Evolutionary conservation across 495 filamentous ascomycete genomes (phyloP), one percentile per base, ranked within the genome.

Genomic region (Acidomyces sp.): DNA sequence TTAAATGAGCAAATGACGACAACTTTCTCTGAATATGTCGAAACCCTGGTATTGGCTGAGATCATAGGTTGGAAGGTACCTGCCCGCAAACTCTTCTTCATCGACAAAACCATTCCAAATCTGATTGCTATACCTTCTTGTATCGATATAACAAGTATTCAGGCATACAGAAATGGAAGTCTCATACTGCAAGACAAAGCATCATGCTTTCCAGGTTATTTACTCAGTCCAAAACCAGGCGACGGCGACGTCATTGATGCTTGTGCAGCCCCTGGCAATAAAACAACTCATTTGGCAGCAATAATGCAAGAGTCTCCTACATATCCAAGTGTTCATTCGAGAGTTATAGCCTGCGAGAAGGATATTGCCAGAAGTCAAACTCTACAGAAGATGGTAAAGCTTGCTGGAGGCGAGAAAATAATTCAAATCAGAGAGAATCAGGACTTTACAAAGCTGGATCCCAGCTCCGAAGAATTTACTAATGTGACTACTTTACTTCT

Each of bases 161-260:
- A 69, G 6, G 81, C 84, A 1, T 95, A 95, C 55, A 69, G 63
- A 18, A 61, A 68, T 3, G 90, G 90, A 1, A 61, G 73, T 32
- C 70, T 97, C 39, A 93, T 95, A 28, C 55, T 97, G 26, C 90
- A 97, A 60, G 92, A 97, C 55, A 95, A 93, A 55, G 92, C 90
- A 1, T 93, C 85, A 0, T 97, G 90, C 51, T 94, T 97, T 49
- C 88, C 90, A 3, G 90, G 87, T 0, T 82, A 85, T 54, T 63
- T 97, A 0, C 62, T 95, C 0, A 73, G 85, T 37, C 70, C 75
- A 3, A 53, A 54, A 1, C 48, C 65, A 3, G 63, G 66, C 35
- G 67, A 75, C 40, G 84, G 81, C 2, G 75, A 88, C 45, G 62
- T 93, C 15, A 67, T 96, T 3, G 90, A 97, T 61, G 81, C 83